Evolutionary conservation across 2,329 filamentous ascomycete genomes (phyloP).

Genomic region (Ophiosphaerella narmari): DNA sequence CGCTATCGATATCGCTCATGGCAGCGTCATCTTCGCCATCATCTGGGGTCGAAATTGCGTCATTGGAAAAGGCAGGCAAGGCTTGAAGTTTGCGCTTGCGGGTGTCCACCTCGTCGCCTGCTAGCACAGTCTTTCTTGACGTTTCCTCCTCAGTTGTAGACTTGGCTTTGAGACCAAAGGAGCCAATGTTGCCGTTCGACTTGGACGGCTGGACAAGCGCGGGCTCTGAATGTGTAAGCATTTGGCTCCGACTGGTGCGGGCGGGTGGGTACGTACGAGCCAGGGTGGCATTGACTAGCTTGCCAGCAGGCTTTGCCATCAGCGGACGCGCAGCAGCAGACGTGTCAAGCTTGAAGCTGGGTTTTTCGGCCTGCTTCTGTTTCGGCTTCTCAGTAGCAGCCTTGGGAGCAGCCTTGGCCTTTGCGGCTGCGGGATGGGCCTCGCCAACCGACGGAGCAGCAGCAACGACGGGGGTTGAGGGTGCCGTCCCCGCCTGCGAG

Average conservation of each 20-base stretch:
- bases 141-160: constrained; percentile 70
- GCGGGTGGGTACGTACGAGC: constrained; percentile 15
- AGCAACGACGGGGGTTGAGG: constrained; percentile 62
- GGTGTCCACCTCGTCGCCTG: constrained; percentile 81
- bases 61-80: constrained; percentile 71
- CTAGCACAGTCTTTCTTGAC: constrained; percentile 77
- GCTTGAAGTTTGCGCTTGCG: constrained; percentile 84
- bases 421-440: constrained; percentile 56
- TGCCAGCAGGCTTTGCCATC: constrained; percentile 32
- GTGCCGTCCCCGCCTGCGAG: constrained; percentile 65
- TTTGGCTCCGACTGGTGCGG: neutral
- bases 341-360: constrained; percentile 46
- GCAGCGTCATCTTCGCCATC: constrained; percentile 71
- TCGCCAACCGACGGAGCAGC: constrained; percentile 25
- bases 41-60: constrained; percentile 44
- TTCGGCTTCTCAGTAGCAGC: constrained; percentile 80
- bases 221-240: constrained; percentile 30
- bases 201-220: constrained; percentile 62
- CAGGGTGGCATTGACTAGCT: constrained; percentile 21
- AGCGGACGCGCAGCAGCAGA: constrained; percentile 37
- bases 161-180: constrained; percentile 75
- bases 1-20: constrained; percentile 76
- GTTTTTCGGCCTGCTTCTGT: constrained; percentile 50
- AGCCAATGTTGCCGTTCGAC: constrained; percentile 74
- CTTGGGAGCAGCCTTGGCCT: constrained; percentile 86